These are phyloP conservation scores for Lachnellula hyalina DNA, from an alignment of 2,329 filamentous ascomycete genomes.

Conservation along the genomic window DNA sequence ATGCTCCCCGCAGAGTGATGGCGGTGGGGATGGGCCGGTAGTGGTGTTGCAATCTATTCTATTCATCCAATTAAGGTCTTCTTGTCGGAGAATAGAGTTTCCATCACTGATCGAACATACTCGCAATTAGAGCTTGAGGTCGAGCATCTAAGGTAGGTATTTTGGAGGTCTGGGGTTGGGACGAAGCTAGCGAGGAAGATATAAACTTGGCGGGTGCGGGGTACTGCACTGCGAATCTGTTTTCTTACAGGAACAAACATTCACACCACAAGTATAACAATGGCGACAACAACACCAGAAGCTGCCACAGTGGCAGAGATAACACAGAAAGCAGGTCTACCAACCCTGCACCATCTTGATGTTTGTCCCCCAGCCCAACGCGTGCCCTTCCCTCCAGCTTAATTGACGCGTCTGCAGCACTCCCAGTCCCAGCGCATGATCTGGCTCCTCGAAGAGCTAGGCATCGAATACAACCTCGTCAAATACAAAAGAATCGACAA, in stretches of 20 bases:
- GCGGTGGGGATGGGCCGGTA: no score
- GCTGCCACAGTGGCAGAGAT: not conserved
- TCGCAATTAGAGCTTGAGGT: no score
- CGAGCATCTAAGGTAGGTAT: no score
- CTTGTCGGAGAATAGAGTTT: no score
- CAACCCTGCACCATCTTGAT: slow-evolving; percentile 27
- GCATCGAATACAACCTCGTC: slow-evolving; percentile 63
- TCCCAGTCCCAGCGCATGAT: slow-evolving; percentile 64
- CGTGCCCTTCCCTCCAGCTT: not conserved
- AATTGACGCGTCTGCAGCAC: slow-evolving; percentile 42
- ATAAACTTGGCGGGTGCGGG: not conserved
- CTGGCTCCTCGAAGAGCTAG: slow-evolving; percentile 65
- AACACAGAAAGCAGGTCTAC: slow-evolving; percentile 8
- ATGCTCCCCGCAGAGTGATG: no score
- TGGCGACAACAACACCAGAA: not conserved
- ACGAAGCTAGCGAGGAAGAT: not conserved
- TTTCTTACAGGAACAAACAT: not conserved
- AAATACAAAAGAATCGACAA: slow-evolving; percentile 59
- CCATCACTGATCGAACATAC: no score
- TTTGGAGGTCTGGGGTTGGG: no score
- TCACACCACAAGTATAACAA: not conserved
- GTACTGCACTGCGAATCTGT: not conserved
- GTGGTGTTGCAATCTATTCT: no score
- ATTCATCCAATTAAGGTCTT: no score
- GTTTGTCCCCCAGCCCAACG: slow-evolving; percentile 9